Evolutionary conservation across 805 yeast genomes (phyloP), one percentile per base, ranked within the genome.

Genomic region (Kazachstania kunashirensis): DNA sequence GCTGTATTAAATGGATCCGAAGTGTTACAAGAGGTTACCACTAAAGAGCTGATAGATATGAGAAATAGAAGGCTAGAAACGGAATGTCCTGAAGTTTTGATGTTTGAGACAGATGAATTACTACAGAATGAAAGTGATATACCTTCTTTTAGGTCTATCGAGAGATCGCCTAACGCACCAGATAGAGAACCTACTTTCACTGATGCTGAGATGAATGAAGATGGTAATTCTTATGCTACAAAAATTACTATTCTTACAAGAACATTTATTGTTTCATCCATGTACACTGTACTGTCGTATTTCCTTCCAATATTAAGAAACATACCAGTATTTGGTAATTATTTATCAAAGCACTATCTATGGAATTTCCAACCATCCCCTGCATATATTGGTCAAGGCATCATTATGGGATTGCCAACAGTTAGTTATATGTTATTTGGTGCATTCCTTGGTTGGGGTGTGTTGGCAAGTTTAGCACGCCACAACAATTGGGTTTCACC

Each of bases 311-410:
- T 73, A 11, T 48, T 92, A 10, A 68, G 75, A 36, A 65, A 65
- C 28, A 49, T 92, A 6, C 96, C 96, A 0, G 52, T 89, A 1
- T 83, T 89, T 55, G 97, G 97, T 0, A 26, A 48, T 1, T 50
- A 53, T 31, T 61, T 84, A 14, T 82, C 95, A 0, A 50, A 61
- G 15, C 59, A 67, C 13, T 83, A 84, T 59, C 67, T 82, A 31
- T 84, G 96, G 92, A 78, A 81, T 41, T 72, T 92, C 41, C 95
- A 92, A 56, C 96, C 96, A 0, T 85, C 96, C 0, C 98, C 98
- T 0, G 97, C 97, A 0, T 89, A 89, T 55, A 72, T 92, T 24
- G 98, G 98, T 2, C 98, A 89, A 59, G 98, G 98, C 4, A 85
- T 92, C 28, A 89, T 89, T 39, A 89, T 89, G 98, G 98, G 98